These are phyloP conservation scores for Phlyctochytrium bullatum DNA, from an alignment of 192 early-diverging fungal genomes.

Conservation along the genomic window DNA sequence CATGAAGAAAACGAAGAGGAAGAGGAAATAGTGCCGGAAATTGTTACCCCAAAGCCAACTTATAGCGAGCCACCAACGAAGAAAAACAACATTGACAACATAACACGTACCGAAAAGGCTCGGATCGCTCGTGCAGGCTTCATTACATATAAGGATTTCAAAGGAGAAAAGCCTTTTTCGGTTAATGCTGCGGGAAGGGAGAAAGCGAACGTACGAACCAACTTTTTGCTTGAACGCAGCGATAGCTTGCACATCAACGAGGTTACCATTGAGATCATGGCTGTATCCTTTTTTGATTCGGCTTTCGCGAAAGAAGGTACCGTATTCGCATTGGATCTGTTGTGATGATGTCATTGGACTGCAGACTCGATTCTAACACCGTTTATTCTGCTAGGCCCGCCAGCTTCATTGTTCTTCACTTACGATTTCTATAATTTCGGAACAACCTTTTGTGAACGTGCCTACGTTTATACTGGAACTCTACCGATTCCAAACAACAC, in stretches of 20 bases:
- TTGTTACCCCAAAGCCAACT: background rate
- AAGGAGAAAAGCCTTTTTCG: background rate
- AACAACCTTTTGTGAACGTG: background rate
- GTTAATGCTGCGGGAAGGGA: background rate
- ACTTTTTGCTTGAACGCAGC: background rate
- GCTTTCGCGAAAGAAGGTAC: too few relatives aligned
- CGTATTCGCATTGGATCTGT: too few relatives aligned
- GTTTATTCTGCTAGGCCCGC: background rate
- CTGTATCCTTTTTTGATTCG: too few relatives aligned
- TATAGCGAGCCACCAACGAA: background rate
- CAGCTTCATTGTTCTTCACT: background rate
- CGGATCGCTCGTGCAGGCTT: background rate
- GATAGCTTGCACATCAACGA: background rate
- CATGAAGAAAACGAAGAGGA: background rate
- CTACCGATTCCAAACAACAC: background rate
- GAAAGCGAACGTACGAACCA: background rate
- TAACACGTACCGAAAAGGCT: background rate
- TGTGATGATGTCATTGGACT: background rate
- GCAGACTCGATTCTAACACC: background rate
- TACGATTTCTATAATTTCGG: background rate
- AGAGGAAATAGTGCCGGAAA: background rate
- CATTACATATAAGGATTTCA: background rate
- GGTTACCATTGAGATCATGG: background rate
- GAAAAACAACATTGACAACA: background rate
- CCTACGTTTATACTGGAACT: background rate